These are phyloP conservation scores for Coprinopsis sp. DNA, from an alignment of 768 basidiomycete genomes.

Conservation along the genomic window DNA sequence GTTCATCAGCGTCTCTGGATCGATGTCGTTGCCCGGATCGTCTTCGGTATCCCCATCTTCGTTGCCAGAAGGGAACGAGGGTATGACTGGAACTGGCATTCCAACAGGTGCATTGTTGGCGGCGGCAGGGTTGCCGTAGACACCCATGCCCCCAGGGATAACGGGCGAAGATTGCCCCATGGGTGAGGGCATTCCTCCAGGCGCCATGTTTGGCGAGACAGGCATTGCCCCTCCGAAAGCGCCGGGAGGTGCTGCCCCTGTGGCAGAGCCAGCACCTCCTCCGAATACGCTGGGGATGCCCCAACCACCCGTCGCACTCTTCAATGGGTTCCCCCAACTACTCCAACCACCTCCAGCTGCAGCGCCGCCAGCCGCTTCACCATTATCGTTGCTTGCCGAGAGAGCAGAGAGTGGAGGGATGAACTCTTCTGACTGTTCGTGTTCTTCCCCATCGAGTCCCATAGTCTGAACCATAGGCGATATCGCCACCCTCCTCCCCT, in stretches of 20 bases:
- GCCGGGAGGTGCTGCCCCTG: not conserved
- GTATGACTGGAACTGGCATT: slow-evolving; percentile 3
- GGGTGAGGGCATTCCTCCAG: not conserved
- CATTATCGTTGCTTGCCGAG: not conserved
- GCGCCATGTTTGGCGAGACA: not conserved
- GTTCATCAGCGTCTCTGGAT: slow-evolving; percentile 6
- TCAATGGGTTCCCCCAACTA: not conserved
- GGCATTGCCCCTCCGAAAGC: not conserved
- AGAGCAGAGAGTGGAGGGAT: not conserved
- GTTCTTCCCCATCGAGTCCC: not conserved
- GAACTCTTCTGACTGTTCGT: not conserved
- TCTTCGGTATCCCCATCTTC: slow-evolving; percentile 5
- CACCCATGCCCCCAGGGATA: not conserved
- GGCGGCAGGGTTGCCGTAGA: not conserved
- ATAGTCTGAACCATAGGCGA: not conserved
- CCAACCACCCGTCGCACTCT: not conserved
- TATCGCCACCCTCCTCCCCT: not conserved
- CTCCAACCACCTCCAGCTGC: not conserved
- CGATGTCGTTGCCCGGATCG: not conserved
- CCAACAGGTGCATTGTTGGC: not conserved
- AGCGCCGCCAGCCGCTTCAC: not conserved
- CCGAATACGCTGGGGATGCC: not conserved
- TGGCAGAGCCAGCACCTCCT: not conserved
- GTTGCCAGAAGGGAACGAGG: not conserved
- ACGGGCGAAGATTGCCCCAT: not conserved